phyloP scores from a whole-genome alignment of 1,139 yeast genomes.

The Spathaspora jeffriesii region DNA sequence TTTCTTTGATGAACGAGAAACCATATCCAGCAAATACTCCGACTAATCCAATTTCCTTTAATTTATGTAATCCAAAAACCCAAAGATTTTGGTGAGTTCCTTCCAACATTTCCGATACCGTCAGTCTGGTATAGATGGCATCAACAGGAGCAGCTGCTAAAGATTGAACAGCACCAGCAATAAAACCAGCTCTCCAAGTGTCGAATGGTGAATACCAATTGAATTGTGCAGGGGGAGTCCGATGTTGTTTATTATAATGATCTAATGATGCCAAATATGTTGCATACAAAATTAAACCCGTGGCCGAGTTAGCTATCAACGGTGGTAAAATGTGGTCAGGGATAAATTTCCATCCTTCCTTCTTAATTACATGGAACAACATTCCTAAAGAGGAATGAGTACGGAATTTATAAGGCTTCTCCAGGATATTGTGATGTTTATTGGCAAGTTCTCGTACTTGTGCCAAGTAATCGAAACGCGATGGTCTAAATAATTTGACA shows the following conservation, averaged over 20 bases:
- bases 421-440: slow-evolving; percentile 44
- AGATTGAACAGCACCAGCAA: slow-evolving; percentile 87
- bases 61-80: slow-evolving; percentile 70
- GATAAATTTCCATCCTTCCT: slow-evolving; percentile 85
- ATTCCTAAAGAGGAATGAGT: slow-evolving; percentile 82
- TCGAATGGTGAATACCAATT: slow-evolving; percentile 41
- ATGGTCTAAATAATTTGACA: slow-evolving; percentile 85
- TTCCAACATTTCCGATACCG: slow-evolving; percentile 68
- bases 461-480: slow-evolving; percentile 83
- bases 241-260: slow-evolving; percentile 17
- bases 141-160: slow-evolving; percentile 95
- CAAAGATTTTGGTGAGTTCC: slow-evolving; percentile 75
- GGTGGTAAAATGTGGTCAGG: slow-evolving; percentile 90
- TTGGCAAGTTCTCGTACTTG: slow-evolving; percentile 58
- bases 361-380: slow-evolving; percentile 65
- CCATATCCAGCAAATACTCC: slow-evolving; percentile 93
- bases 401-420: slow-evolving; percentile 63
- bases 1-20: slow-evolving; percentile 75
- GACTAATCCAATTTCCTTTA: slow-evolving; percentile 71
- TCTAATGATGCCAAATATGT: slow-evolving; percentile 65
- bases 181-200: slow-evolving; percentile 77
- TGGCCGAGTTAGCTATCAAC: slow-evolving; percentile 78
- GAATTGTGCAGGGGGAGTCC: slow-evolving; percentile 11
- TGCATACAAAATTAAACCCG: slow-evolving; percentile 84
- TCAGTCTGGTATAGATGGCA: slow-evolving; percentile 83